Percentiles rank a stretch among this genome's conserved stretches.
Evolutionary conservation across 1,284 basidiomycete species (phyloP).

Genomic region (Leccinum ponderosum): DNA sequence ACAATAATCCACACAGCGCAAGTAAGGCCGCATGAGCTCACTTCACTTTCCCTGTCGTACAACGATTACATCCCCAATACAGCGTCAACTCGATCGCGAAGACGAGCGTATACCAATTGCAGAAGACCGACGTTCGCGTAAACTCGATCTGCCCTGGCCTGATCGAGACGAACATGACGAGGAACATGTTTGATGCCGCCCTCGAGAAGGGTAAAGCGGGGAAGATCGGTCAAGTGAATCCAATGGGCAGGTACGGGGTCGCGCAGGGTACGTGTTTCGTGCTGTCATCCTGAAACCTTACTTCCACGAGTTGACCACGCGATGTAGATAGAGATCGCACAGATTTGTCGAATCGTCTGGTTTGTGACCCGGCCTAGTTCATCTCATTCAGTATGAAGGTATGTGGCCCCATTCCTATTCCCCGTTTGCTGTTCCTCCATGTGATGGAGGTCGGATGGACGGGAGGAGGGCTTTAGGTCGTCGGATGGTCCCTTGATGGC

Average conservation of each 20-base stretch:
- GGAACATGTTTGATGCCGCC: slow-evolving; percentile 72
- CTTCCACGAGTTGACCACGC: slow-evolving; percentile 22
- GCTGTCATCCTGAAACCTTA: slow-evolving; percentile 2
- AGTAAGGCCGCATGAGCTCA: slow-evolving; percentile 82
- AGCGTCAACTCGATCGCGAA: slow-evolving; percentile 88
- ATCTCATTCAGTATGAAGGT: slow-evolving; percentile 77
- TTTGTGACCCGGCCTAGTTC: slow-evolving; percentile 48
- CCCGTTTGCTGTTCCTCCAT: slow-evolving; percentile 12
- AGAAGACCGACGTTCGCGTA: slow-evolving; percentile 81
- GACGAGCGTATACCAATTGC: slow-evolving; percentile 78
- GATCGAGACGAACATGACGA: slow-evolving; percentile 90
- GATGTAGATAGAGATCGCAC: slow-evolving; percentile 68
- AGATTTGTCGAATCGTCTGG: slow-evolving; percentile 39
- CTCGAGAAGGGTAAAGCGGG: slow-evolving; percentile 66
- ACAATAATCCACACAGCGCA: slow-evolving; percentile 66
- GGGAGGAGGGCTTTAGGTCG: too few relatives aligned
- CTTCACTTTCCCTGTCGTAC: not conserved
- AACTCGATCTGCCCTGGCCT: slow-evolving; percentile 93
- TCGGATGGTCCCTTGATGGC: slow-evolving; percentile 60
- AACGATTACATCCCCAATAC: slow-evolving; percentile 11
- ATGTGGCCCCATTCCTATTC: slow-evolving; percentile 10
- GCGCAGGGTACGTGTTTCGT: slow-evolving; percentile 57
- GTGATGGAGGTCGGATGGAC: slow-evolving; percentile 39
- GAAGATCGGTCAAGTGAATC: slow-evolving; percentile 88
- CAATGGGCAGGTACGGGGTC: slow-evolving; percentile 78